These are phyloP conservation scores for Lachnellula suecica DNA, from an alignment of 2,329 filamentous ascomycete genomes.

Conservation along the genomic window DNA sequence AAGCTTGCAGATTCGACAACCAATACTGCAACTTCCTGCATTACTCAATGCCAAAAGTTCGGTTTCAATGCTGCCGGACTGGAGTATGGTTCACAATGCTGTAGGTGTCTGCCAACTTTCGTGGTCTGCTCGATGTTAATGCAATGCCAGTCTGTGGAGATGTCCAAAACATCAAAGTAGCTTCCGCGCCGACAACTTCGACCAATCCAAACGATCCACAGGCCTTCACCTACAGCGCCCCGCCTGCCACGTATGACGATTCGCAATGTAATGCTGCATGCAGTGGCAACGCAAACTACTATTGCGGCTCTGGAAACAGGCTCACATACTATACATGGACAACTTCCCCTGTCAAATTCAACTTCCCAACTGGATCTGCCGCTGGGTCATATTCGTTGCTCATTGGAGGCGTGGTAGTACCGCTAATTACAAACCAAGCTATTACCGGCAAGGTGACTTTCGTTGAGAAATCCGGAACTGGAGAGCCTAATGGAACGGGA, in stretches of 20 bases:
- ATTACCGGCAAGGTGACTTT: conserved; percentile 62
- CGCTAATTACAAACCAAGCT: conserved; percentile 57
- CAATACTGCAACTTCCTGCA: conserved; percentile 12
- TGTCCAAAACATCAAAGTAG: conserved; percentile 14
- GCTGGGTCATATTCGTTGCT: conserved; percentile 62
- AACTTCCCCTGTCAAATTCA: conserved; percentile 37
- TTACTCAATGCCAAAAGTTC: conserved; percentile 14
- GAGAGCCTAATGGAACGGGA: conserved; percentile 59
- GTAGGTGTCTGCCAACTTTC: conserved; percentile 30
- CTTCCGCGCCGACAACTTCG: conserved; percentile 14
- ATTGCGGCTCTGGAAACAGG: conserved; percentile 20
- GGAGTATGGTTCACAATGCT: conserved; percentile 19
- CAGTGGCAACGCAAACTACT: conserved; percentile 12
- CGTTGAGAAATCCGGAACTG: conserved; percentile 60
- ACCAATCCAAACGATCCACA: conserved; percentile 15
- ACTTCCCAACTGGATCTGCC: conserved; percentile 48
- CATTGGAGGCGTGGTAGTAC: conserved; percentile 60
- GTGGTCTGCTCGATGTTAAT: not conserved
- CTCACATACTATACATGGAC: conserved; percentile 20
- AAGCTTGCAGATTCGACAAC: conserved; percentile 11
- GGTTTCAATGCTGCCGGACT: conserved; percentile 21
- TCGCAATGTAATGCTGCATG: conserved; percentile 18
- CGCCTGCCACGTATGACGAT: conserved; percentile 11
- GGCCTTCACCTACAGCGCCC: conserved; percentile 35
- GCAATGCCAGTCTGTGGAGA: conserved; percentile 18